These are phyloP conservation scores for Tritrichomonas musculus DNA, from an alignment of 208 protist species.

Conservation along the genomic window DNA sequence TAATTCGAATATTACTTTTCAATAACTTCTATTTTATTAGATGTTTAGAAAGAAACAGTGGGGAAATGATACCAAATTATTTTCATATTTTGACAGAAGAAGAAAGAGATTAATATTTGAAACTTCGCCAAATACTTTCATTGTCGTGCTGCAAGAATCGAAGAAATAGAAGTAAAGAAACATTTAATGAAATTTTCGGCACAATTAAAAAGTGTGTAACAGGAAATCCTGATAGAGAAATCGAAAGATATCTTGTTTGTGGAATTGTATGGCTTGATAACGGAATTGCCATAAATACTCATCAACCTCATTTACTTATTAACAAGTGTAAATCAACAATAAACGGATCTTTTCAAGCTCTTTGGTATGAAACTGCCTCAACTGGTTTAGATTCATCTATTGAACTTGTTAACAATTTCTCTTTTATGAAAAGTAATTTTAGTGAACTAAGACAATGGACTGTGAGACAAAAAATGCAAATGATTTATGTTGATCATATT, in stretches of 20 bases:
- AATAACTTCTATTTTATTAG: too few species aligned
- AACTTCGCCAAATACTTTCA: neutral
- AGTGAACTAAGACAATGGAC: neutral
- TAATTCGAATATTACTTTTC: too few species aligned
- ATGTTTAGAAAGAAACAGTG: too few species aligned
- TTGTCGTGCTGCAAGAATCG: neutral
- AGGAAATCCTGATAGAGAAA: neutral
- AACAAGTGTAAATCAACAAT: neutral
- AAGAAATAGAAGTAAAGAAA: neutral
- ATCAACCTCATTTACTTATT: neutral
- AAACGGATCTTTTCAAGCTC: neutral
- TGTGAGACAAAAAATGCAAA: too few species aligned
- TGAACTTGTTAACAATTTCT: neutral
- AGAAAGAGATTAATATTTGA: neutral
- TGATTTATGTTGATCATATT: too few species aligned
- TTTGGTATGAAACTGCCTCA: neutral
- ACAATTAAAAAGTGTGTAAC: neutral
- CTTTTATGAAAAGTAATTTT: conserved; percentile 21
- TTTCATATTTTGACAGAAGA: too few species aligned
- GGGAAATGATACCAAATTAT: too few species aligned
- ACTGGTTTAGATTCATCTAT: neutral
- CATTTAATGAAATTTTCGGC: neutral
- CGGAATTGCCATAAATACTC: conserved; percentile 6
- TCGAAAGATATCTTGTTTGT: neutral
- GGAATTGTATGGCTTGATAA: neutral